Evolutionary conservation across 1,284 basidiomycete genomes (phyloP), one percentile per base, ranked within the genome.

Genomic region (Malassezia caprae): DNA sequence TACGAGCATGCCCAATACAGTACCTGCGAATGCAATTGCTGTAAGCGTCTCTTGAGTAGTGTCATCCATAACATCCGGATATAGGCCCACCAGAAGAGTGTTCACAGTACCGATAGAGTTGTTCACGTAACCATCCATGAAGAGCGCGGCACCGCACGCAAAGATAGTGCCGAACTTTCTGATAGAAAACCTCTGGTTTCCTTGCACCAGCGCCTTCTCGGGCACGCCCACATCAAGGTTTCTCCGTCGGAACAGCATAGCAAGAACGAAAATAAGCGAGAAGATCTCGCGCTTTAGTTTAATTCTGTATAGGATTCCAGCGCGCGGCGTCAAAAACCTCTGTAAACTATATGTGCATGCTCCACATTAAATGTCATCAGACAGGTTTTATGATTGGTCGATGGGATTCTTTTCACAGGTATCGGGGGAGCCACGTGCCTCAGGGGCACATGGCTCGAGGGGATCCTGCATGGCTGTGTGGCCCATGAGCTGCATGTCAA

Each of bases 1-100:
- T 8, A 62, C 46, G 10, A 73, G 63, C 71, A 73, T 73, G 39
- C 79, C 90, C n/a, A 89, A 78, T 37, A 93, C 77, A 13, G 86
- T 90, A 17, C 71, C 71, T 19, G 69, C 71, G 49, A 73, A 73
- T 42, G 61, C 68, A 48, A 73, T 62, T 17, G 63, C 62, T 11
- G 60, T 60, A 55, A 72, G 47, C 51, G 64, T 67, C 13, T 51
- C n/a, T 4, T 8, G 21, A 8, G 12, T 19, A 8, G 47, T 24
- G 2, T 48, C 12, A 4, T 15, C 19, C 23, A 35, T 31, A 2
- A 47, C 35, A 8, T 15, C 50, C 23, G 59, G 53, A 28, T 63
- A 63, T 17, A 57, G 43, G 23, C 57, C 53, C 0, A 42, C 50
- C 15, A 73, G 49, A 4, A 73, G 52, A 15, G 68, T 69, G 21